phyloP scores from a whole-genome alignment of 1,284 basidiomycete genomes.

The Irpex lacteus region DNA sequence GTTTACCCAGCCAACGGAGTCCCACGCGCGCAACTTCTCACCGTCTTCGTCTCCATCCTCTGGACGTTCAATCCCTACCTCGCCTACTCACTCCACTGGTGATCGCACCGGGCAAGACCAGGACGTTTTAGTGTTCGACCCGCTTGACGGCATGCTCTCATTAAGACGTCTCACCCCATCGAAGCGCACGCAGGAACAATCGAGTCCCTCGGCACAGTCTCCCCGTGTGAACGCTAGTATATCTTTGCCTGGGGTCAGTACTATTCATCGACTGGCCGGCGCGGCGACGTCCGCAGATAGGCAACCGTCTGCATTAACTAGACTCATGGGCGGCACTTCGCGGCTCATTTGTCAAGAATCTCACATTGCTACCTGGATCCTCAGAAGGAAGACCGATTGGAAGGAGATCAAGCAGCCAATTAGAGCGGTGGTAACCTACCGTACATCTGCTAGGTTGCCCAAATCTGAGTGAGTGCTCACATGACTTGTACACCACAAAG shows the following conservation, averaged over 20 bases:
- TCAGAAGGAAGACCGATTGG: conserved; percentile 54
- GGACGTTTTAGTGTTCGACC: conserved; percentile 66
- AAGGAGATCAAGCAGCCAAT: conserved; percentile 46
- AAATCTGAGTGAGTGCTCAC: conserved; percentile 25
- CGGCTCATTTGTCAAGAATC: conserved; percentile 53
- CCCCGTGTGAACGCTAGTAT: conserved; percentile 35
- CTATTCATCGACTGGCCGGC: conserved; percentile 24
- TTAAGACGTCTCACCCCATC: conserved; percentile 54
- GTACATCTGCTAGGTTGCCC: conserved; percentile 8
- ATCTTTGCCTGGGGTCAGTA: conserved; percentile 45
- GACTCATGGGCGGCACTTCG: conserved; percentile 31
- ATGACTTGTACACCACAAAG: neutral
- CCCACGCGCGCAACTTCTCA: neutral
- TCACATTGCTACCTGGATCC: conserved; percentile 65
- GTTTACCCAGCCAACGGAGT: conserved; percentile 30
- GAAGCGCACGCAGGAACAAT: conserved; percentile 30
- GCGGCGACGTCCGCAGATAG: conserved; percentile 19
- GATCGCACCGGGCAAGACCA: conserved; percentile 46
- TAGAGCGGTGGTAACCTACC: conserved; percentile 5
- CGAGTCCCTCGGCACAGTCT: conserved; percentile 30
- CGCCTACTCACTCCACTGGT: conserved; percentile 31
- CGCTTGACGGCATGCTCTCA: conserved; percentile 52
- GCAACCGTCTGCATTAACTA: conserved; percentile 32
- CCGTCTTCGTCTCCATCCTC: conserved; percentile 23
- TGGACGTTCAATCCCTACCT: conserved; percentile 32